Percentiles rank a stretch among this genome's conserved stretches.
phyloP scores from a whole-genome alignment of 331 rosid species.

The Rhamnella rubrinervis region DNA sequence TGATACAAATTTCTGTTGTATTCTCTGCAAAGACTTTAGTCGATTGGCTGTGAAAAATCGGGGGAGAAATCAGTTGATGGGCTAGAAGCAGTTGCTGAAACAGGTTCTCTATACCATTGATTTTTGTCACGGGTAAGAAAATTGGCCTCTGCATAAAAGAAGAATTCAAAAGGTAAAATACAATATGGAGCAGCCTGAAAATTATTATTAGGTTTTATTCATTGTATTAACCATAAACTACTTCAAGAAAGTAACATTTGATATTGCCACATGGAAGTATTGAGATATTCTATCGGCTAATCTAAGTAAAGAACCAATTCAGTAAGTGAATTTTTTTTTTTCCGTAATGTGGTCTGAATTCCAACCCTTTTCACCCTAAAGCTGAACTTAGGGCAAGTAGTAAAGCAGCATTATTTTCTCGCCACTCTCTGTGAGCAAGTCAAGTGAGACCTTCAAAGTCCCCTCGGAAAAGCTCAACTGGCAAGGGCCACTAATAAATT shows the following conservation, averaged over 20 bases:
- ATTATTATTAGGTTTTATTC: background rate
- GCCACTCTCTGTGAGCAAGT: no score
- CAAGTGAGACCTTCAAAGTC: no score
- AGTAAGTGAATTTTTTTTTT: background rate
- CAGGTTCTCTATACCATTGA: conserved; percentile 86
- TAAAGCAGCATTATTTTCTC: background rate
- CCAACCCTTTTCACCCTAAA: background rate
- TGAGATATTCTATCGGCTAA: background rate
- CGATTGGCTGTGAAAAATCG: conserved; percentile 29
- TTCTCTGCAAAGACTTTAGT: conserved; percentile 5
- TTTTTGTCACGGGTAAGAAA: conserved; percentile 75
- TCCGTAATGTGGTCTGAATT: background rate
- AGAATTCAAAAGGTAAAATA: conserved; percentile 10
- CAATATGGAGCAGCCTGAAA: background rate
- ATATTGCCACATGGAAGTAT: background rate
- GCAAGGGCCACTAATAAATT: no score
- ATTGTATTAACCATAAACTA: no score
- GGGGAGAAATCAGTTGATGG: conserved; percentile 19
- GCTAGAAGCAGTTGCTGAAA: conserved; percentile 44
- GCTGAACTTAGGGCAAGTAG: background rate
- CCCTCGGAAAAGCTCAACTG: no score
- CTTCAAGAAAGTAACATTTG: background rate
- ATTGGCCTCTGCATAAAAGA: conserved; percentile 73
- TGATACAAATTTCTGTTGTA: background rate
- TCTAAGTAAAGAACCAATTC: background rate